Conservation (phyloP, 1,284 basidiomycete genomes). For the Cutaneotrichosporon cutaneum region DNA sequence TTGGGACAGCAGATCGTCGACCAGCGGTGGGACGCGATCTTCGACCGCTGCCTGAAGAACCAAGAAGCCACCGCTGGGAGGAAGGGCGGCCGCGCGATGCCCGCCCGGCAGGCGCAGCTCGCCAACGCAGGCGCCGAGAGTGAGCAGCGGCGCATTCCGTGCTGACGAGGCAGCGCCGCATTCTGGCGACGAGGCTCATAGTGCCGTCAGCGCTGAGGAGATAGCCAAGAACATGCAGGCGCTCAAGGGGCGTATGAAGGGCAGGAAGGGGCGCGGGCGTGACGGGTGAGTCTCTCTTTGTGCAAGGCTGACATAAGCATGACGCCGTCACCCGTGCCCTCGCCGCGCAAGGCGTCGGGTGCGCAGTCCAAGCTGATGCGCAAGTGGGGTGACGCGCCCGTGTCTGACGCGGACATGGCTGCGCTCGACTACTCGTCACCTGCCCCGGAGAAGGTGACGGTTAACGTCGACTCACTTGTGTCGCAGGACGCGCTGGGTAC, state of each 20-base stretch:
- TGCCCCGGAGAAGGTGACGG: conserved; percentile 54
- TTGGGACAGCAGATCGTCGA: conserved; percentile 38
- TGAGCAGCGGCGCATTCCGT: neutral
- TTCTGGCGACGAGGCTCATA: conserved; percentile 26
- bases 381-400: conserved; percentile 84
- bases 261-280: conserved; percentile 57
- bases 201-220: conserved; percentile 63
- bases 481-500: conserved; percentile 57
- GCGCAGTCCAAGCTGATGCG: conserved; percentile 72
- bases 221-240: conserved; percentile 91
- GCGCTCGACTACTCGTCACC: conserved; percentile 71
- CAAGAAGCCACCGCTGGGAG: conserved; percentile 29
- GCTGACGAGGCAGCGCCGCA: conserved; percentile 15
- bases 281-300: conserved; percentile 32
- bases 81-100: neutral
- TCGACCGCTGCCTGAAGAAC: conserved; percentile 46
- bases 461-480: conserved; percentile 53
- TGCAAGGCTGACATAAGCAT: conserved; percentile 61
- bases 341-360: conserved; percentile 42
- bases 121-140: conserved; percentile 6
- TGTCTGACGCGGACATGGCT: conserved; percentile 80
- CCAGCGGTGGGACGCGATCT: conserved; percentile 48
- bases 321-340: conserved; percentile 38
- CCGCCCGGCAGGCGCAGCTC: conserved; percentile 1
- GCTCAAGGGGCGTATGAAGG: conserved; percentile 70